Evolutionary conservation across 768 basidiomycete species (phyloP).

Genomic region (Naganishia vaughanmartiniae): DNA sequence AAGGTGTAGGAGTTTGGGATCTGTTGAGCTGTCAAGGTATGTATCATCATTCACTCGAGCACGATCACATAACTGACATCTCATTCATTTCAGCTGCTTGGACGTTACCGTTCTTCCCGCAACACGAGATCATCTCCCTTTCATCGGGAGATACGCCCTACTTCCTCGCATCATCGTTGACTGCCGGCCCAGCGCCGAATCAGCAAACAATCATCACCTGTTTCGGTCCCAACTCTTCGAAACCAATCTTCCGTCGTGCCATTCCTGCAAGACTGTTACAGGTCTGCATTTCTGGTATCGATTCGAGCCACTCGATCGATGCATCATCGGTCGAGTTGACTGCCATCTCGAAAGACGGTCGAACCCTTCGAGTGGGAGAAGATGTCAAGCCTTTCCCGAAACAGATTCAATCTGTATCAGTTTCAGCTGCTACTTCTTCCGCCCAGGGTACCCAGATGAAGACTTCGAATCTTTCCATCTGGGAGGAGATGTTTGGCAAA

Average conservation of each 20-base stretch:
- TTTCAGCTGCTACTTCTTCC: conserved; percentile 26
- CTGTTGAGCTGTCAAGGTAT: conserved; percentile 39
- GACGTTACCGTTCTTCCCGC: conserved; percentile 19
- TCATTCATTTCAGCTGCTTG: background rate
- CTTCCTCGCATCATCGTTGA: conserved; percentile 12
- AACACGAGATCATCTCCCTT: conserved; percentile 16
- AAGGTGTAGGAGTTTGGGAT: conserved; percentile 52
- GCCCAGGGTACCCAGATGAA: conserved; percentile 55
- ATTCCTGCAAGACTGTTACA: conserved; percentile 14
- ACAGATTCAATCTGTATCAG: conserved; percentile 16
- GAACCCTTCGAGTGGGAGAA: conserved; percentile 50
- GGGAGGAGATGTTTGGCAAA: conserved; percentile 86
- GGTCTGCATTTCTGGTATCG: conserved; percentile 14
- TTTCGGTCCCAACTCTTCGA: conserved; percentile 3
- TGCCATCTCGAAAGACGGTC: conserved; percentile 39
- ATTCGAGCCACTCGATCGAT: conserved; percentile 4
- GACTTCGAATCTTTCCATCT: conserved; percentile 58
- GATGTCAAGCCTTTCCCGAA: conserved; percentile 30
- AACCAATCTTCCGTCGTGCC: conserved; percentile 21
- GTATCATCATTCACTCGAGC: background rate
- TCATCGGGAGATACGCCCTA: background rate
- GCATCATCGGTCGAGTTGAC: conserved; percentile 36
- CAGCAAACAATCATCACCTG: conserved; percentile 23
- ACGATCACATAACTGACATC: background rate
- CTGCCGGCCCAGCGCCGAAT: conserved; percentile 5